Evolutionary conservation across 306 rosid genomes (phyloP).

Genomic region (Cicer yamashitae): DNA sequence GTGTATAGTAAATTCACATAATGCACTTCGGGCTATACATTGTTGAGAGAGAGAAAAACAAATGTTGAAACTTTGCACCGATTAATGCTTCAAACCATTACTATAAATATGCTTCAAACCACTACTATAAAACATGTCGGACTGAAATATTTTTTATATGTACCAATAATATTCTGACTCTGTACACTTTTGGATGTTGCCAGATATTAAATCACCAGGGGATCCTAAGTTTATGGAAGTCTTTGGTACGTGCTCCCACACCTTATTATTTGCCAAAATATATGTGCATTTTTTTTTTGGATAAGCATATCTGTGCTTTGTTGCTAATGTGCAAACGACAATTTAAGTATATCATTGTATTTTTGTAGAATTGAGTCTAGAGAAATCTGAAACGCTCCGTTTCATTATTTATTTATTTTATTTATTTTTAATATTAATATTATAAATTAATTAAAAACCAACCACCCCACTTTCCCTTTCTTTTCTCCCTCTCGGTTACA

Average conservation of each 20-base stretch:
- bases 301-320: too few species aligned
- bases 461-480: too few species aligned
- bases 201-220: constrained; percentile 88
- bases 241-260: constrained; percentile 67
- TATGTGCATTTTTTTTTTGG: constrained; percentile 14
- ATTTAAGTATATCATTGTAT: constrained; percentile 35
- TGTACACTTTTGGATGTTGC: constrained; percentile 36
- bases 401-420: too few species aligned
- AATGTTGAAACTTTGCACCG: not conserved
- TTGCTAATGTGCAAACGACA: constrained; percentile 32
- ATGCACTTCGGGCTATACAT: constrained; percentile 1
- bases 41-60: constrained; percentile 13
- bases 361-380: constrained; percentile 84
- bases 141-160: constrained; percentile 11
- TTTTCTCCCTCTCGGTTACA: too few species aligned
- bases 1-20: constrained; percentile 29
- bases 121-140: constrained; percentile 4
- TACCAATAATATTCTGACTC: constrained; percentile 37
- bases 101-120: too few species aligned
- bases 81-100: too few species aligned
- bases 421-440: too few species aligned
- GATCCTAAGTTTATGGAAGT: constrained; percentile 97
- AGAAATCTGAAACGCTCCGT: constrained; percentile 98
- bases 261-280: constrained; percentile 33
- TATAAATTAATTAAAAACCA: too few species aligned